These are phyloP conservation scores for Leptomonas pyrrhocoris DNA, from an alignment of 208 protist genomes.

Conservation along the genomic window DNA sequence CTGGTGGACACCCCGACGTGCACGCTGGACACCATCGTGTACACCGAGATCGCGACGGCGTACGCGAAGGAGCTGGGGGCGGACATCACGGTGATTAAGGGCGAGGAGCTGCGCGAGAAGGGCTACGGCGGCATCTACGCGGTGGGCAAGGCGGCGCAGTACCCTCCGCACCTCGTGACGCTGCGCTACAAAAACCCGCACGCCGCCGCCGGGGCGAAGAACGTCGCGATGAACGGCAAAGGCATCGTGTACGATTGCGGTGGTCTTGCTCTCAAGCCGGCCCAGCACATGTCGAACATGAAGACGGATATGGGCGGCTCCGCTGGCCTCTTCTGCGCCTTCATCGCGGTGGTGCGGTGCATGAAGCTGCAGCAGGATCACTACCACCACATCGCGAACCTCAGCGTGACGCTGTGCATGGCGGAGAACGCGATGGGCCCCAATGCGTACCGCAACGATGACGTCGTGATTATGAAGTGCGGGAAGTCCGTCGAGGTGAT, in stretches of 20 bases:
- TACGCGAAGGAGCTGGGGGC: constrained; percentile 55
- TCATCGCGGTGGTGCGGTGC: constrained; percentile 66
- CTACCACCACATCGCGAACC: constrained; percentile 40
- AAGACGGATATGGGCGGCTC: constrained; percentile 91
- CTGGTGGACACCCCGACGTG: constrained; percentile 84
- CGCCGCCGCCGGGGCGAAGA: constrained; percentile 37
- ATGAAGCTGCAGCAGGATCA: constrained; percentile 41
- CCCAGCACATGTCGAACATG: constrained; percentile 83
- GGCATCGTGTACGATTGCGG: constrained; percentile 91
- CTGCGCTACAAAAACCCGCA: constrained; percentile 64
- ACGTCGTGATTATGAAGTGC: constrained; percentile 84
- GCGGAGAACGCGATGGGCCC: constrained; percentile 88
- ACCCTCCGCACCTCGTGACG: constrained; percentile 72
- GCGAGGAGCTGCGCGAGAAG: constrained; percentile 66
- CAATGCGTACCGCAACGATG: constrained; percentile 77
- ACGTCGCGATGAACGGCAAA: constrained; percentile 82
- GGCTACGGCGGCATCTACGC: constrained; percentile 81
- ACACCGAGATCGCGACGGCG: constrained; percentile 61
- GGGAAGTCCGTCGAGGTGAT: constrained; percentile 89
- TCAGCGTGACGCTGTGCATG: constrained; percentile 82
- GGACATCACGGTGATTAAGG: constrained; percentile 63
- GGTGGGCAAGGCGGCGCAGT: constrained; percentile 72
- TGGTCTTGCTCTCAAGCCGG: constrained; percentile 83
- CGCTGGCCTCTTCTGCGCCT: constrained; percentile 77
- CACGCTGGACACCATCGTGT: constrained; percentile 75